Evolutionary conservation across 306 rosid genomes (phyloP).

Genomic region (Argentina anserina): DNA sequence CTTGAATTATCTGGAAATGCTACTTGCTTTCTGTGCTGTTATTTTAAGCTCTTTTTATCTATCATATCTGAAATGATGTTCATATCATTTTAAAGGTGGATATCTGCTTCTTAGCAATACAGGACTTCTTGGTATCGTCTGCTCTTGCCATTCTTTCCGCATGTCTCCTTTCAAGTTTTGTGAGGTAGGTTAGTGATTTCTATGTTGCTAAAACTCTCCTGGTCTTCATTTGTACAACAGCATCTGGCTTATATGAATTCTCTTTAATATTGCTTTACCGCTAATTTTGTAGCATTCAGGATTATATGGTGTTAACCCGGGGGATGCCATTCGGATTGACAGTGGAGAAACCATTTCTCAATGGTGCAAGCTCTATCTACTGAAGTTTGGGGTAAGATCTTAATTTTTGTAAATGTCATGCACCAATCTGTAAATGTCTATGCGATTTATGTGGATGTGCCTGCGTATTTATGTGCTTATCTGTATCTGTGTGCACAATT

Average conservation of each 20-base stretch:
- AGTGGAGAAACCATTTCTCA: slow-evolving; percentile 58
- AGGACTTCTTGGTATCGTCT: slow-evolving; percentile 57
- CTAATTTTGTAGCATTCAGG: slow-evolving; percentile 57
- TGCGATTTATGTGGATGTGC: background rate
- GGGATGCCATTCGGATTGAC: slow-evolving; percentile 52
- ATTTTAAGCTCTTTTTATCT: background rate
- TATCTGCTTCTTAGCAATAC: slow-evolving; percentile 39
- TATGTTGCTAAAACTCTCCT: slow-evolving; percentile 10
- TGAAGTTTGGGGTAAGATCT: slow-evolving; percentile 51
- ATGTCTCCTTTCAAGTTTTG: slow-evolving; percentile 71
- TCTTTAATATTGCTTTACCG: slow-evolving; percentile 19
- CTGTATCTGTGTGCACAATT: background rate
- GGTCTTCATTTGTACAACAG: slow-evolving; percentile 7
- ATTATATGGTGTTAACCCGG: slow-evolving; percentile 47
- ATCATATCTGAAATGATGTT: slow-evolving; percentile 6
- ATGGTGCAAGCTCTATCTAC: slow-evolving; percentile 54
- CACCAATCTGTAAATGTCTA: background rate
- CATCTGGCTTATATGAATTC: slow-evolving; percentile 5
- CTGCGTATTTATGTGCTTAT: background rate
- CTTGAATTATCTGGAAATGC: background rate
- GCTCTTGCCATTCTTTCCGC: slow-evolving; percentile 59
- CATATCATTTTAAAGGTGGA: slow-evolving; percentile 31
- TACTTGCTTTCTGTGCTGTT: background rate
- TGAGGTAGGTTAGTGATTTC: slow-evolving; percentile 38
- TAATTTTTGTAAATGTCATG: too few species aligned